phyloP scores from a whole-genome alignment of 257 asterid species.

The Salvia miltiorrhiza region DNA sequence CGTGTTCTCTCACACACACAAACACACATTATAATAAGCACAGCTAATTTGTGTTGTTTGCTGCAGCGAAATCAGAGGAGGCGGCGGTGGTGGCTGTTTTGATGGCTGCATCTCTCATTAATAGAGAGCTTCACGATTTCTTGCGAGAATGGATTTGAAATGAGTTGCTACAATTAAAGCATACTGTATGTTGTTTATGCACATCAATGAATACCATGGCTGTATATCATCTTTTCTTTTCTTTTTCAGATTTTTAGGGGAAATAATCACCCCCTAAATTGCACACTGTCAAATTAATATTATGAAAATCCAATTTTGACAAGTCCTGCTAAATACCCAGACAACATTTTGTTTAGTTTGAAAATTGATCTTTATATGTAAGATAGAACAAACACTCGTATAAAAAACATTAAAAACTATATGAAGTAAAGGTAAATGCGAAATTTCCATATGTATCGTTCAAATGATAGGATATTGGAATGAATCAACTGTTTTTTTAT shows the following conservation, averaged over 20 bases:
- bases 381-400: too few relatives aligned
- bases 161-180: constrained; percentile 1
- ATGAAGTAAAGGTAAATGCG: too few relatives aligned
- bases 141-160: neutral
- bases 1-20: neutral
- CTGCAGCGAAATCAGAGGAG: constrained; percentile 42
- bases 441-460: too few relatives aligned
- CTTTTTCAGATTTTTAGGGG: neutral
- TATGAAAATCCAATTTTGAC: neutral
- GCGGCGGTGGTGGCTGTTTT: constrained; percentile 61
- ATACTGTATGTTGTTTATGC: neutral
- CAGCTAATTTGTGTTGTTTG: constrained; percentile 1
- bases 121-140: neutral
- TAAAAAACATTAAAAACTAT: too few relatives aligned
- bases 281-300: too few relatives aligned
- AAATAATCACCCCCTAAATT: neutral
- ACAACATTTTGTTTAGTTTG: neutral
- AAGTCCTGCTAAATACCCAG: neutral
- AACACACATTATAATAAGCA: neutral
- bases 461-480: too few relatives aligned
- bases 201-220: neutral
- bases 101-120: constrained; percentile 8
- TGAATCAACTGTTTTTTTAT: too few relatives aligned
- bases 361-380: neutral
- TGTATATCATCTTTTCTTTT: neutral